These are phyloP conservation scores for Boletellus ananas DNA, from an alignment of 768 basidiomycete genomes.

Conservation along the genomic window DNA sequence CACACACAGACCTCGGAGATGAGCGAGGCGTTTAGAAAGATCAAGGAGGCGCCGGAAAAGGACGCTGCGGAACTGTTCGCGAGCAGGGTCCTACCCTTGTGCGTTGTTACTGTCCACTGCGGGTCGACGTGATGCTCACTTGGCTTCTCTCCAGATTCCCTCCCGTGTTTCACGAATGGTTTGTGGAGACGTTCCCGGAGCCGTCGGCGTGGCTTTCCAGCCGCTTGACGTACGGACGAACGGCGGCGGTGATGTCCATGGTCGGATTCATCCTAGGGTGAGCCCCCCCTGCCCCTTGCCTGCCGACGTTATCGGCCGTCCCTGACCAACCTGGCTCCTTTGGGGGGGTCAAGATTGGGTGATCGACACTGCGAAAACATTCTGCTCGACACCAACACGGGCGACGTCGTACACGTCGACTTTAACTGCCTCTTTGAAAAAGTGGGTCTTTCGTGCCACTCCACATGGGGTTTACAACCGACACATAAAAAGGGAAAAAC, in stretches of 20 bases:
- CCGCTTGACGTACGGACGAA: constrained; percentile 81
- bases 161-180: constrained; percentile 96
- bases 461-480: background rate
- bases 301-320: no score
- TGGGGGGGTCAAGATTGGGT: constrained; percentile 54
- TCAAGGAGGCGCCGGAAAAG: constrained; percentile 48
- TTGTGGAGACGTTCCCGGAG: constrained; percentile 94
- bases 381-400: constrained; percentile 80
- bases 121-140: background rate
- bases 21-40: constrained; percentile 41
- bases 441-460: constrained; percentile 35
- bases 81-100: constrained; percentile 56
- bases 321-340: background rate
- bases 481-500: constrained; percentile 55
- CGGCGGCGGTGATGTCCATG: constrained; percentile 97
- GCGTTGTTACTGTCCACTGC: constrained; percentile 20
- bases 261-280: constrained; percentile 96
- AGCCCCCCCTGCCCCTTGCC: background rate
- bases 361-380: constrained; percentile 98
- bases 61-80: constrained; percentile 51
- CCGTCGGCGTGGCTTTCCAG: constrained; percentile 92
- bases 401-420: constrained; percentile 94
- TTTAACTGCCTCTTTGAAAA: constrained; percentile 98
- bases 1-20: constrained; percentile 38
- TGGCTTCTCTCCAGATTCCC: constrained; percentile 47